A percentile compares a stretch with the other conserved stretches of the same genome.
phyloP scores from a whole-genome alignment of 495 filamentous ascomycete species.

The Penicillium coprophilum region DNA sequence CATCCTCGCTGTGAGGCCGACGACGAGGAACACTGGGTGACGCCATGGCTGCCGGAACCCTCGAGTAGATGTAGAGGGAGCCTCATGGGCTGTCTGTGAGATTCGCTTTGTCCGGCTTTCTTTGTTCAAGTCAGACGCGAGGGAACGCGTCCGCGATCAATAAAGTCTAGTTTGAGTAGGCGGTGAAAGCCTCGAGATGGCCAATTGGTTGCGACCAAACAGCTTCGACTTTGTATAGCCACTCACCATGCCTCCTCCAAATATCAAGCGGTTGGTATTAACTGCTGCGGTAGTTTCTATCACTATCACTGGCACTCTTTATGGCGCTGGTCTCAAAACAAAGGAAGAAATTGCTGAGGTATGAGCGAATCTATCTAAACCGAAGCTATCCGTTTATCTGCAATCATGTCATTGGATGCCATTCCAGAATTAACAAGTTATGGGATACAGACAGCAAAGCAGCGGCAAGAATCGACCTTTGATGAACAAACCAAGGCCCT shows the following conservation, averaged over 20 bases:
- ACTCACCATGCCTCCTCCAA: slow-evolving; percentile 24
- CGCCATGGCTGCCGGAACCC: slow-evolving; percentile 27
- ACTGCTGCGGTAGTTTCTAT: slow-evolving; percentile 49
- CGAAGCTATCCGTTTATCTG: slow-evolving; percentile 1
- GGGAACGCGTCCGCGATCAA: slow-evolving; percentile 29
- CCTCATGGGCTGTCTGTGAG: slow-evolving; percentile 4
- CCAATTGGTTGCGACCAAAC: slow-evolving; percentile 6
- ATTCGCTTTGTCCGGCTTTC: slow-evolving; percentile 8
- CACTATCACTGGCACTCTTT: slow-evolving; percentile 53
- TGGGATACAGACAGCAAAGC: slow-evolving; percentile 29
- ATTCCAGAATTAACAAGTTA: background rate
- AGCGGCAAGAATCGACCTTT: slow-evolving; percentile 49
- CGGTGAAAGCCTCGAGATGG: slow-evolving; percentile 23
- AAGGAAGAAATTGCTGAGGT: slow-evolving; percentile 48
- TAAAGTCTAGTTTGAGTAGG: slow-evolving; percentile 24
- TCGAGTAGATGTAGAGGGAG: slow-evolving; percentile 7
- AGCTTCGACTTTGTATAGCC: slow-evolving; percentile 5
- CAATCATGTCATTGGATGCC: background rate
- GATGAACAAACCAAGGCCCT: slow-evolving; percentile 55
- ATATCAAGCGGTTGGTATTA: slow-evolving; percentile 40
- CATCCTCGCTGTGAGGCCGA: slow-evolving; percentile 30
- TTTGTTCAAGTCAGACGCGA: slow-evolving; percentile 20
- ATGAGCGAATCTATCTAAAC: slow-evolving; percentile 7
- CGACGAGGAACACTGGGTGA: slow-evolving; percentile 31
- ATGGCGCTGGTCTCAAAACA: slow-evolving; percentile 55